These are phyloP conservation scores for Globisporangium carolinianum DNA, from an alignment of 352 stramenopile genomes.

Conservation along the genomic window DNA sequence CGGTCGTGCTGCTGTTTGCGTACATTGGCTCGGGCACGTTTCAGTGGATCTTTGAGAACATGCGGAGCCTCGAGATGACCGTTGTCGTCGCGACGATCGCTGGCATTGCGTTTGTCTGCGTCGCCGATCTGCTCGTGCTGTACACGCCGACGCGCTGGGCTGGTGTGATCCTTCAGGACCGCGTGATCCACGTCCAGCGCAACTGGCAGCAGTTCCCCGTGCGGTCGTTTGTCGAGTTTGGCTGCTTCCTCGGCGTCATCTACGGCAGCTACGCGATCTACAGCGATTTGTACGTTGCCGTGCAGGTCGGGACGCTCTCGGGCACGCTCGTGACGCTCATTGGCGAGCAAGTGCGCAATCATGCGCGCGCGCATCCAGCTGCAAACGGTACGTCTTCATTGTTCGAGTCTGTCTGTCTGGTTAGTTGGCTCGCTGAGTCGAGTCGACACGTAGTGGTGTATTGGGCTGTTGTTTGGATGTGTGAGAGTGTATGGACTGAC, in stretches of 20 bases:
- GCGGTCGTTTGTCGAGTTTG: conserved; percentile 78
- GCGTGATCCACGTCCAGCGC: conserved; percentile 59
- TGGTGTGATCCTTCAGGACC: conserved; percentile 79
- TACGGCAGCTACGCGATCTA: conserved; percentile 86
- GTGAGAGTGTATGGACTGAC: background rate
- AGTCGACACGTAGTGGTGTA: too few relatives aligned
- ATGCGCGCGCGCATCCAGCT: conserved; percentile 30
- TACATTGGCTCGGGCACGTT: conserved; percentile 84
- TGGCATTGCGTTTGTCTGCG: conserved; percentile 78
- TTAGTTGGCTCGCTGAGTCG: background rate
- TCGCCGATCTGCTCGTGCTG: conserved; percentile 57
- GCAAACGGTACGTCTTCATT: conserved; percentile 24
- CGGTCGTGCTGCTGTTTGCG: conserved; percentile 71
- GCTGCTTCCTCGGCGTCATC: conserved; percentile 83
- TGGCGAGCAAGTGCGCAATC: conserved; percentile 65
- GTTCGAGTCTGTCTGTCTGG: background rate
- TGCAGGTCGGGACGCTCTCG: conserved; percentile 78
- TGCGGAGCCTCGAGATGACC: conserved; percentile 77
- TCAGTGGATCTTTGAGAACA: conserved; percentile 87
- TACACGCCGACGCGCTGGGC: conserved; percentile 60
- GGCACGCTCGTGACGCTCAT: conserved; percentile 76
- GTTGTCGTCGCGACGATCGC: conserved; percentile 68
- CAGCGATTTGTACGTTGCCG: conserved; percentile 61
- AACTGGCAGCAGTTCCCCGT: conserved; percentile 78
- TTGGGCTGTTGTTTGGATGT: too few relatives aligned